Conservation (phyloP, 2,329 filamentous ascomycete genomes). For the Teratosphaeria epicoccoides region DNA sequence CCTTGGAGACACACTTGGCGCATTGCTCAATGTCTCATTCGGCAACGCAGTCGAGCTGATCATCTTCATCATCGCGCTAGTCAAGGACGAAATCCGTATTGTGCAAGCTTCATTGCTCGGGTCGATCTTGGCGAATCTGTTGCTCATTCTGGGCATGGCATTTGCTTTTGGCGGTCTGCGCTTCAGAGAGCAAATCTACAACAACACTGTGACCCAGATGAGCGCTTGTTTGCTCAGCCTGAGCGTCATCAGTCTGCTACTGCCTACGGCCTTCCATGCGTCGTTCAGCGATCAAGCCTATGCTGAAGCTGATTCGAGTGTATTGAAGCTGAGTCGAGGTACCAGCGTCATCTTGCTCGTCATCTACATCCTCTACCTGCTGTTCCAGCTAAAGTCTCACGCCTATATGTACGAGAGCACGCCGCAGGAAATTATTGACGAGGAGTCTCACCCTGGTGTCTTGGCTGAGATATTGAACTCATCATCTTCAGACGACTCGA, state of each 20-base stretch:
- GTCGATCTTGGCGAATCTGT: conserved; percentile 77
- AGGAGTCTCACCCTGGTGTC: conserved; percentile 77
- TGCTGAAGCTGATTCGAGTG: conserved; percentile 9
- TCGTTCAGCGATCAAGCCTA: conserved; percentile 49
- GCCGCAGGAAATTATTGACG: conserved; percentile 84
- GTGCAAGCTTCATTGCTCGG: conserved; percentile 85
- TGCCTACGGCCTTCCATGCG: conserved; percentile 87
- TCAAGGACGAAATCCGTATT: conserved; percentile 77
- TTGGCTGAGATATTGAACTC: conserved; percentile 72
- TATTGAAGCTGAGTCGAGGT: conserved; percentile 72
- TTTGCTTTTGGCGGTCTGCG: conserved; percentile 79
- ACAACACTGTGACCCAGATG: conserved; percentile 92
- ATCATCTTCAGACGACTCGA: conserved; percentile 49
- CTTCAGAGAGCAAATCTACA: conserved; percentile 88
- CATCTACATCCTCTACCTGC: conserved; percentile 71
- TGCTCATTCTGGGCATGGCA: conserved; percentile 84
- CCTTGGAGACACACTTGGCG: conserved; percentile 40
- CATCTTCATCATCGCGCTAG: conserved; percentile 60
- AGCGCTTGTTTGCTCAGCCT: conserved; percentile 84
- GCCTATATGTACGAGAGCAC: conserved; percentile 87
- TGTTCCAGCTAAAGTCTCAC: conserved; percentile 89
- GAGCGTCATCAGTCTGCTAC: conserved; percentile 76
- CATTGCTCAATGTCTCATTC: conserved; percentile 42
- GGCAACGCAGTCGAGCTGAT: conserved; percentile 44
- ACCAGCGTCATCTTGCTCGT: conserved; percentile 78